Percentiles rank a stretch among this genome's conserved stretches.
Evolutionary conservation across 2,329 filamentous ascomycete genomes (phyloP).

Genomic region (Fusarium sp.): DNA sequence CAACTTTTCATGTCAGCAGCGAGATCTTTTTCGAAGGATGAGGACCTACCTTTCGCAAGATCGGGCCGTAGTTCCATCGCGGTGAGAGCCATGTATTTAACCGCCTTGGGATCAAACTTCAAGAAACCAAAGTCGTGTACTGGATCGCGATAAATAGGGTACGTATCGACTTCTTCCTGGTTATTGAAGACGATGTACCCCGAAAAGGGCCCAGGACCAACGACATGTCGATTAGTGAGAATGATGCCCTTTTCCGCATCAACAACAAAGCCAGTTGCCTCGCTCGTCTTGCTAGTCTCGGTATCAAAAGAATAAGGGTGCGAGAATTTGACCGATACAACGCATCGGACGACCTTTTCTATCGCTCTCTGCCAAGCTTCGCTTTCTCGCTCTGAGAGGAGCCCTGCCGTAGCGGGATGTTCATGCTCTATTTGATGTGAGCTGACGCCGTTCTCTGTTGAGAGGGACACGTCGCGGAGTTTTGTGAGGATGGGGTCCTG

Average conservation of each 20-base stretch:
- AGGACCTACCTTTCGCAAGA: constrained; percentile 5
- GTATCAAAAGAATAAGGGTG: constrained; percentile 98
- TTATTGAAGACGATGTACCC: constrained; percentile 99
- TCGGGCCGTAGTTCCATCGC: constrained; percentile 24
- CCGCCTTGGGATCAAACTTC: constrained; percentile 91
- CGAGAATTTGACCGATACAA: constrained; percentile 98
- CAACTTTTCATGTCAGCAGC: neutral
- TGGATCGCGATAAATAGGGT: constrained; percentile 95
- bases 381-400: constrained; percentile 25
- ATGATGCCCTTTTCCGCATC: constrained; percentile 47
- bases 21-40: no score
- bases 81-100: constrained; percentile 94
- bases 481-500: constrained; percentile 10
- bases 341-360: constrained; percentile 90
- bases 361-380: constrained; percentile 87
- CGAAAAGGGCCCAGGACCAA: constrained; percentile 95
- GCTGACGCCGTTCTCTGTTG: neutral
- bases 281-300: constrained; percentile 89
- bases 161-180: constrained; percentile 94
- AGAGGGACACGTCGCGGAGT: neutral
- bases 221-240: constrained; percentile 89
- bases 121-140: constrained; percentile 98
- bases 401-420: neutral
- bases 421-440: neutral
- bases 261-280: constrained; percentile 76